Evolutionary conservation across 2,329 filamentous ascomycete genomes (phyloP), one percentile per base, ranked within the genome.

Genomic region (Xylariomycetidae sp.): DNA sequence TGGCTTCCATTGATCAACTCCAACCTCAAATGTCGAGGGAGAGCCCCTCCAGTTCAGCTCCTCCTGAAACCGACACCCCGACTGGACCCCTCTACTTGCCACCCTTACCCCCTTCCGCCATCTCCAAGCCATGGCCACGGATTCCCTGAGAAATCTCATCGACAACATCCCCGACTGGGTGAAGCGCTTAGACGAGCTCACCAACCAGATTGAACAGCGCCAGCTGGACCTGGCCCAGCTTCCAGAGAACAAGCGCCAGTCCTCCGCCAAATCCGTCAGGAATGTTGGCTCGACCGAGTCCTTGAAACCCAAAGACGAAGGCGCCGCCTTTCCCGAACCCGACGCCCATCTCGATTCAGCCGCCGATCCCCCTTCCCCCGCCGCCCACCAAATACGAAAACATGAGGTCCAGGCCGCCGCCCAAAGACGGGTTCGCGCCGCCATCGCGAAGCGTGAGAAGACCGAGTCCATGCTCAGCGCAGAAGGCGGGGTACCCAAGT

Each of bases 141-240:
- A 81, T 39, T 70, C 76, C 17, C 58, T 82, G 34, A 69, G 62
- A 34, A 69, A 69, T 38, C 63, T 82, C 23, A 63, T 65, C 34
- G 63, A 56, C 43, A 74, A 78, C 39, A 66, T 80, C 26, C 78
- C 77, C 12, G 68, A 72, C 52, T 82, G 78, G 78, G 61, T 74
- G 23, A 62, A 62, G 38, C 69, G 73, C 15, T 66, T 82, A 27
- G 72, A 80, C 41, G 71, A 79, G 32, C 67, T 82, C 37, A 78
- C 68, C 49, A 64, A 66, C 38, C 71, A 82, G 54, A 78, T 82
- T 38, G 69, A 76, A 38, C 64, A 72, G 49, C 75, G 78, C 38
- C 78, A 82, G 61, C 59, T 64, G 31, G 76, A 81, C 50, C 64
- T 82, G 36, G 77, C 76, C 22, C 64, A 65, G 37, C 53, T 74